These are phyloP conservation scores for Singerocomus inundabilis DNA, from an alignment of 1,284 basidiomycete species.

Conservation along the genomic window DNA sequence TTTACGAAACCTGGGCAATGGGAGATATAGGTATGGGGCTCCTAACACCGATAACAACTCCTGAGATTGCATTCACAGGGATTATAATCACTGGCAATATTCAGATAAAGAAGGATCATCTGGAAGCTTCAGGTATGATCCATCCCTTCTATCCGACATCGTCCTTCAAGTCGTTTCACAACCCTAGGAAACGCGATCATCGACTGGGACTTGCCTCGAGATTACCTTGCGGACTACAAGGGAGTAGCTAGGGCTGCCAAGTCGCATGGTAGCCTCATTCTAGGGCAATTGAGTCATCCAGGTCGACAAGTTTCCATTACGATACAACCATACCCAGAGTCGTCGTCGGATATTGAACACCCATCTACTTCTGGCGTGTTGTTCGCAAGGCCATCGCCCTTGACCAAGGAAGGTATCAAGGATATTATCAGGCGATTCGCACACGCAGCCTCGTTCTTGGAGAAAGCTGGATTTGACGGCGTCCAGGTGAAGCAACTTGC, in stretches of 20 bases:
- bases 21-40: conserved; percentile 32
- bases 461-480: conserved; percentile 32
- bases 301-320: conserved; percentile 37
- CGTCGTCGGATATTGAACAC: conserved; percentile 34
- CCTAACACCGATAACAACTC: background rate
- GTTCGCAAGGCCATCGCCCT: conserved; percentile 30
- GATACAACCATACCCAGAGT: conserved; percentile 36
- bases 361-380: conserved; percentile 34
- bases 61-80: conserved; percentile 17
- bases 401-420: conserved; percentile 31
- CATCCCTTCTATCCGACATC: background rate
- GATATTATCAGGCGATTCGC: conserved; percentile 32
- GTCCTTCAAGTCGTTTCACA: background rate
- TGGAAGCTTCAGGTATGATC: conserved; percentile 32
- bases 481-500: conserved; percentile 22
- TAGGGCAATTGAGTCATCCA: conserved; percentile 34
- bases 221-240: conserved; percentile 26
- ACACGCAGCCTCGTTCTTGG: conserved; percentile 26
- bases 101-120: conserved; percentile 35
- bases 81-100: conserved; percentile 35
- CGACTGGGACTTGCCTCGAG: conserved; percentile 27
- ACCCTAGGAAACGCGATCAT: conserved; percentile 33
- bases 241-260: conserved; percentile 32
- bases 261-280: conserved; percentile 28
- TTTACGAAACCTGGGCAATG: conserved; percentile 35